Evolutionary conservation across 768 basidiomycete genomes (phyloP), one percentile per base, ranked within the genome.

Genomic region (Collybia mongolica): DNA sequence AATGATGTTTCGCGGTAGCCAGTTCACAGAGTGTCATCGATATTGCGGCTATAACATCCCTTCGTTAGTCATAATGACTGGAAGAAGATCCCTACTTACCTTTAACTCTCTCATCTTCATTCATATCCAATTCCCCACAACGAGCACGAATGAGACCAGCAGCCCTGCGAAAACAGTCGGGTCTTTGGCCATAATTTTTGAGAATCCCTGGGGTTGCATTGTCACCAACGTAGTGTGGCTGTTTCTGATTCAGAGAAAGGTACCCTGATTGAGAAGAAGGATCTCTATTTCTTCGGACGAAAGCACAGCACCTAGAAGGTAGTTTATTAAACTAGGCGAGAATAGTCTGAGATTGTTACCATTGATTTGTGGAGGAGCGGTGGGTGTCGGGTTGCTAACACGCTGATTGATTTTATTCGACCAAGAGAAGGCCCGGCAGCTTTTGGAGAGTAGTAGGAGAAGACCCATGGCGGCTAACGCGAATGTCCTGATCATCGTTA

Each of bases 11-110:
- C 17, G 86, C 88, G 1, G 87, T 90, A 17, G 82, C 79, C n/a
- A 90, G 68, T 65, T 90, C 88, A 63, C 88, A 90, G 36, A 90
- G 70, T 2, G 88, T 90, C 82, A 90, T 83, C 5, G 80, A 76
- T 42, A 90, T 87, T 1, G 88, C 85, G 58, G 81, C 88, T 90
- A 18, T 35, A 3, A 26, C 6, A 47, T 28, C n/a, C 18, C 29
- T 40, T 15, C 45, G 26, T 19, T 14, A 35, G 38, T 5, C 35
- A 22, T n/a, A 2, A 44, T 24, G 24, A 20, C 17, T 11, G 20
- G 37, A 12, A 6, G 14, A 15, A 11, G 43, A 19, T 17, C 11
- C 24, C 18, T 5, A 36, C 23, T 61, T 40, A 86, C 86, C 83
- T 60, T 73, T 71, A n/a, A 88, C 73, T 46, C 86, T 73, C 49